A percentile compares a stretch with the other conserved stretches of the same genome.
Conservation (phyloP, 441 rosid species). For the Hypseocharis bilobata region DNA sequence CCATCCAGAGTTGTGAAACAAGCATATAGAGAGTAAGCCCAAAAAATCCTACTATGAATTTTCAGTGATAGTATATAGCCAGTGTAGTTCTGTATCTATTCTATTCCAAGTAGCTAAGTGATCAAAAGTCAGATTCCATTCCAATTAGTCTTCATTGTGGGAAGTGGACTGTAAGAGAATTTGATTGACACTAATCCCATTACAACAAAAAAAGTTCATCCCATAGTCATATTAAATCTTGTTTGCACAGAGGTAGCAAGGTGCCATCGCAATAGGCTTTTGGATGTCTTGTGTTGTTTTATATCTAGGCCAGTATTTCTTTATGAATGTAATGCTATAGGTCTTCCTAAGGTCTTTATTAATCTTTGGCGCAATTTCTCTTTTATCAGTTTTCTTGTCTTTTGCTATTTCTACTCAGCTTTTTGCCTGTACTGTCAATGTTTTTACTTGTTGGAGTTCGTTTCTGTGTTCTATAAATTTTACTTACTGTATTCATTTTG, state of each 20-base stretch:
- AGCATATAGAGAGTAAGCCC: not conserved
- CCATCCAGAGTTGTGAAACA: not conserved
- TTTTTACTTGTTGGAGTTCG: not conserved
- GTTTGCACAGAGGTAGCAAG: not conserved
- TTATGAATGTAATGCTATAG: not conserved
- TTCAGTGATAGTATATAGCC: not conserved
- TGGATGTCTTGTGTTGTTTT: not conserved
- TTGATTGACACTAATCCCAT: not conserved
- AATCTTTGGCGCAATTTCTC: not conserved
- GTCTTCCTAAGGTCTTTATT: not conserved
- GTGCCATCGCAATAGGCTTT: not conserved
- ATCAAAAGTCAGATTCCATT: not conserved
- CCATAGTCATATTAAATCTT: not conserved
- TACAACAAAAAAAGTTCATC: not conserved
- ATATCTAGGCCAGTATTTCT: not conserved
- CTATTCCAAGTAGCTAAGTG: not conserved
- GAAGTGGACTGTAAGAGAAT: not conserved
- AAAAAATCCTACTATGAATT: not conserved
- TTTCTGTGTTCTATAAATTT: not conserved
- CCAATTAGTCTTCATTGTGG: not conserved
- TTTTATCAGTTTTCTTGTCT: not conserved
- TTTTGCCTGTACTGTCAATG: no score
- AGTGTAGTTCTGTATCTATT: not conserved
- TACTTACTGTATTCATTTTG: not conserved
- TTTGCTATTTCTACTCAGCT: not conserved